Evolutionary conservation across 164 flowering plant species (phyloP).

Genomic region (Cinnamomum micranthum): DNA sequence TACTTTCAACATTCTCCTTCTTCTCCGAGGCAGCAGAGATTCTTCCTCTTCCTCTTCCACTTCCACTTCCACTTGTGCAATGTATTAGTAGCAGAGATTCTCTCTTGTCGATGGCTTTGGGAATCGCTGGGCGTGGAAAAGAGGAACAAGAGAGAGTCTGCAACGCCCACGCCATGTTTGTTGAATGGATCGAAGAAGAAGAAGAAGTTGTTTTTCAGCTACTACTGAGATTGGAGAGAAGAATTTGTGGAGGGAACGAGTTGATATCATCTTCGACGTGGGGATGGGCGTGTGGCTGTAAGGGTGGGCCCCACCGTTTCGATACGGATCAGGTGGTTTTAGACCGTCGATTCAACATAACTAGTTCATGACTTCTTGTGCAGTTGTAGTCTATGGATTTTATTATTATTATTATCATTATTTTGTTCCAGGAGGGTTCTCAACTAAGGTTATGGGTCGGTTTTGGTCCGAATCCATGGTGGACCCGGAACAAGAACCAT

Average conservation of each 20-base stretch:
- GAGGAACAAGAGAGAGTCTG: neutral
- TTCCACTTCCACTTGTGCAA: neutral
- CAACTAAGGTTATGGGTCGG: too few species aligned
- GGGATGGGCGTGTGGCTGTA: neutral
- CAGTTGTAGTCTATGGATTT: too few species aligned
- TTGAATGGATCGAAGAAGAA: neutral
- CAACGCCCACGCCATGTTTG: neutral
- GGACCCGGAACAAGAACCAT: too few species aligned
- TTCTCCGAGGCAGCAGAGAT: conserved; percentile 18
- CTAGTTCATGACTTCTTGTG: too few species aligned
- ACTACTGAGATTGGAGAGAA: neutral
- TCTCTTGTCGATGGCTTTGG: neutral
- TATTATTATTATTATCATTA: too few species aligned
- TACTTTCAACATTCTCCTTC: neutral
- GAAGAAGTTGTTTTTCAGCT: neutral
- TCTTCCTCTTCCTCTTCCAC: neutral
- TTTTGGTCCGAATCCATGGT: too few species aligned
- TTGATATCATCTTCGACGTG: neutral
- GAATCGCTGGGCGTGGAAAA: neutral
- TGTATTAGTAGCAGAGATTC: neutral
- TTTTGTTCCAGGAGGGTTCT: too few species aligned
- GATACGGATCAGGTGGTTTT: too few species aligned
- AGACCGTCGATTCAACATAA: too few species aligned
- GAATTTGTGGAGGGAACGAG: neutral
- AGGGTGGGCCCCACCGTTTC: too few species aligned